A percentile compares a stretch with the other conserved stretches of the same genome.
Evolutionary conservation across 2,329 filamentous ascomycete species (phyloP).

Genomic region (Bipolaris gigantea): DNA sequence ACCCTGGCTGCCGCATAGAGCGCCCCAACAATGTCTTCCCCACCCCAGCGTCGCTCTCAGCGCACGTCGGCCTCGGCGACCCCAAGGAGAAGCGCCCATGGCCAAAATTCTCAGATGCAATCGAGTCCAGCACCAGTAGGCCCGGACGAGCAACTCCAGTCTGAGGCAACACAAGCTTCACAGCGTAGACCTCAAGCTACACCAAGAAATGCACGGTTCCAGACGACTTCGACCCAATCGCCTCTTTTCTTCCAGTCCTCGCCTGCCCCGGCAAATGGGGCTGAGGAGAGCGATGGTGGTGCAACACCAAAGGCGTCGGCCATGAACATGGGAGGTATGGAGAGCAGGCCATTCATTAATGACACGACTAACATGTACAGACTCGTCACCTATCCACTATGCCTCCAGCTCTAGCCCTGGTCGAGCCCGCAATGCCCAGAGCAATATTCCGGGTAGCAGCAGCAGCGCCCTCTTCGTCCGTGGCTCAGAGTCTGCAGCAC

Average conservation of each 20-base stretch:
- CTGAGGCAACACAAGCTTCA: conserved; percentile 47
- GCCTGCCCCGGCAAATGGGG: conserved; percentile 50
- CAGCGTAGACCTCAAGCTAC: conserved; percentile 48
- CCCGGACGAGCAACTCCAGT: conserved; percentile 49
- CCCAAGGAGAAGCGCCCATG: conserved; percentile 57
- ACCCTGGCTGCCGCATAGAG: conserved; percentile 9
- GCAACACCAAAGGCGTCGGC: conserved; percentile 71
- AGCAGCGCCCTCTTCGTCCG: conserved; percentile 86
- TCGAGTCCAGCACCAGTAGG: conserved; percentile 51
- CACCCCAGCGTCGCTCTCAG: conserved; percentile 57
- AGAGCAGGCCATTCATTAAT: not conserved
- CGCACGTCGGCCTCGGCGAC: conserved; percentile 60
- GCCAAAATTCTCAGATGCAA: conserved; percentile 58
- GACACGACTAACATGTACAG: conserved; percentile 51
- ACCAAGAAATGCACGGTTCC: conserved; percentile 50
- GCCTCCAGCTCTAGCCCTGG: conserved; percentile 85
- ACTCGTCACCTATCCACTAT: conserved; percentile 91
- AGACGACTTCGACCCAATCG: conserved; percentile 59
- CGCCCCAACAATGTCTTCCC: conserved; percentile 61
- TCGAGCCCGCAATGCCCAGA: conserved; percentile 59
- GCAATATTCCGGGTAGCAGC: conserved; percentile 76
- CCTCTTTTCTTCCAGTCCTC: conserved; percentile 77
- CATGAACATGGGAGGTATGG: conserved; percentile 64
- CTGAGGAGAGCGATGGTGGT: conserved; percentile 60
- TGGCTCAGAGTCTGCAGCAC: conserved; percentile 57